Evolutionary conservation across 257 asterid species (phyloP).

Genomic region (Solanum ossicruentum): DNA sequence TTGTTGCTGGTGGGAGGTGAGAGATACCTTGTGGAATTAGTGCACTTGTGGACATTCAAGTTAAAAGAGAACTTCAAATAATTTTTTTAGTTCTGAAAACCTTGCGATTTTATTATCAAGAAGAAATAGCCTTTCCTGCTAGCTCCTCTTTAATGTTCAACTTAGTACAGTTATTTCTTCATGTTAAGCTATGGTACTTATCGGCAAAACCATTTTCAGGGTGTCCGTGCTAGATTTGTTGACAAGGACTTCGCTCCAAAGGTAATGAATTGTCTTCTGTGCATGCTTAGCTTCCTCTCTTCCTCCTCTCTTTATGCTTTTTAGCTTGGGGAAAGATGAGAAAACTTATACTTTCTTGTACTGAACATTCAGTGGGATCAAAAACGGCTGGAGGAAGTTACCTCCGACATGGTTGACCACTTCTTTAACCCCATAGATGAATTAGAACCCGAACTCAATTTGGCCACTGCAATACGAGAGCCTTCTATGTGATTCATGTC

Average conservation of each 20-base stretch:
- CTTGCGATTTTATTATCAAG: background rate
- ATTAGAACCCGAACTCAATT: constrained; percentile 57
- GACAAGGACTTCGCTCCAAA: constrained; percentile 94
- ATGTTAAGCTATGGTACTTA: background rate
- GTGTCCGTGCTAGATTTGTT: constrained; percentile 84
- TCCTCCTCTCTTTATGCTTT: background rate
- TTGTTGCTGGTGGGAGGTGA: too few relatives aligned
- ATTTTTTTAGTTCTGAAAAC: background rate
- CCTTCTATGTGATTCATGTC: constrained; percentile 47
- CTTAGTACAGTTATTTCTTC: background rate
- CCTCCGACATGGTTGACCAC: constrained; percentile 55
- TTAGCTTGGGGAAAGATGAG: background rate
- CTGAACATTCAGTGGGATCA: constrained; percentile 61
- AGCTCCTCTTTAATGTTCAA: background rate
- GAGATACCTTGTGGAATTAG: background rate
- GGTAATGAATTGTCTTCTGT: constrained; percentile 26
- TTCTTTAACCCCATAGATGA: constrained; percentile 52
- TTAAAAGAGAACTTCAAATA: background rate
- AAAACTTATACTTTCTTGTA: background rate
- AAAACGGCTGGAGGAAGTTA: constrained; percentile 57
- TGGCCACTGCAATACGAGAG: constrained; percentile 75
- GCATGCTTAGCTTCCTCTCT: background rate
- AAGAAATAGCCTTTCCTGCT: background rate
- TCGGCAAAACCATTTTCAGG: constrained; percentile 26
- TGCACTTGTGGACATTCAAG: background rate